phyloP scores from a whole-genome alignment of 768 basidiomycete genomes.

The Lentinula sp. region DNA sequence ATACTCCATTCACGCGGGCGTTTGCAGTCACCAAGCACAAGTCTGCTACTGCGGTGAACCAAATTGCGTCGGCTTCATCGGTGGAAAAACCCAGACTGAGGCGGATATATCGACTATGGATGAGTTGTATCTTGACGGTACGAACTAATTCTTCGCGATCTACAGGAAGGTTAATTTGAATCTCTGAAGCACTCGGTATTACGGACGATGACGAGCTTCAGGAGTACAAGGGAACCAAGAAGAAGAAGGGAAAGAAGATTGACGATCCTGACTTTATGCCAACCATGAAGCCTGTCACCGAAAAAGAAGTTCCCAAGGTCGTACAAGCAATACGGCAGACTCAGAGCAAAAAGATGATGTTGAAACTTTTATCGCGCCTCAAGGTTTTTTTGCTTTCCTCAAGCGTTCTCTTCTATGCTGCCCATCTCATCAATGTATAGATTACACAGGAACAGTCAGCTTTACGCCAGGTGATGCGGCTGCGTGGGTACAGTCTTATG shows the following conservation, averaged over 20 bases:
- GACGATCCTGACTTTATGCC: constrained; percentile 90
- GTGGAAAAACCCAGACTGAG: constrained; percentile 98
- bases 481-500: constrained; percentile 93
- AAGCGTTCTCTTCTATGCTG: background rate
- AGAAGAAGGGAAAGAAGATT: constrained; percentile 87
- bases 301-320: constrained; percentile 85
- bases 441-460: constrained; percentile 80
- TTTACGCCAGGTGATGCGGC: constrained; percentile 78
- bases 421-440: constrained; percentile 30
- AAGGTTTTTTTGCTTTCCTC: constrained; percentile 50
- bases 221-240: constrained; percentile 82
- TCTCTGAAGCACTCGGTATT: constrained; percentile 76
- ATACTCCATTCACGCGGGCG: background rate
- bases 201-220: constrained; percentile 81
- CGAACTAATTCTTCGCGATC: constrained; percentile 11
- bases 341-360: constrained; percentile 71
- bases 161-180: constrained; percentile 2
- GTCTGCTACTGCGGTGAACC: constrained; percentile 92
- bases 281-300: constrained; percentile 63
- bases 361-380: constrained; percentile 80
- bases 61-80: constrained; percentile 93
- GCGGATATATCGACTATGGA: constrained; percentile 94
- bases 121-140: constrained; percentile 90
- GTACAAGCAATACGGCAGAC: constrained; percentile 90
- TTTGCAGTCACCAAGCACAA: constrained; percentile 83